Percentiles rank a stretch among this genome's conserved stretches.
phyloP scores from a whole-genome alignment of 139 green algal species.

The Chlamydomonas schloesseri region DNA sequence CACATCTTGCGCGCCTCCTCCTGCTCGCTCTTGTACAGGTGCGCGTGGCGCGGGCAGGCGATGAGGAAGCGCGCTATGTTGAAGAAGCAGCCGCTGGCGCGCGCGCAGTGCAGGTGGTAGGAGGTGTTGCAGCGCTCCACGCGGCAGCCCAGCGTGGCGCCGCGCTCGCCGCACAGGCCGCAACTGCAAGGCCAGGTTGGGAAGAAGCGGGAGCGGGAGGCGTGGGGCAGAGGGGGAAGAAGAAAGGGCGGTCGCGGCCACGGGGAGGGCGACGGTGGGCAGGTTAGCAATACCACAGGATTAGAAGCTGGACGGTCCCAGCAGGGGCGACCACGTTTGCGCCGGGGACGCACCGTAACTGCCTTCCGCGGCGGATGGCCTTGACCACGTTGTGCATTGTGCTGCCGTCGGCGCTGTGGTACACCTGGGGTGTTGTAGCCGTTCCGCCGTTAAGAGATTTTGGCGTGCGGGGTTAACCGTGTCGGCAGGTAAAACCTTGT shows the following conservation, averaged over 20 bases:
- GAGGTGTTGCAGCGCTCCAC: constrained; percentile 67
- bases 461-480: background rate
- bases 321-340: background rate
- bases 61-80: constrained; percentile 59
- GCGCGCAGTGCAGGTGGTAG: constrained; percentile 85
- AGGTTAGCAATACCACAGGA: background rate
- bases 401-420: constrained; percentile 52
- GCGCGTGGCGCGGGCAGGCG: constrained; percentile 70
- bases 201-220: background rate
- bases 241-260: background rate
- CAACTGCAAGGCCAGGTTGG: background rate
- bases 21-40: constrained; percentile 52
- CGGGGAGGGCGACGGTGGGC: background rate
- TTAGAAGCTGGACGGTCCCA: background rate
- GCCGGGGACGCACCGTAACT: constrained; percentile 68
- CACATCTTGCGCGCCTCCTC: constrained; percentile 16
- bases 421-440: constrained; percentile 57
- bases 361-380: constrained; percentile 72
- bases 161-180: constrained; percentile 66
- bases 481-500: too few species aligned
- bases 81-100: constrained; percentile 62
- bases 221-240: background rate
- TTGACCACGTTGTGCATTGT: constrained; percentile 62
- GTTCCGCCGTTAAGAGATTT: background rate
- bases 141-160: constrained; percentile 85